A percentile compares a stretch with the other conserved stretches of the same genome.
Conservation (phyloP, 768 basidiomycete species). For the Boletus pseudopeckii region DNA sequence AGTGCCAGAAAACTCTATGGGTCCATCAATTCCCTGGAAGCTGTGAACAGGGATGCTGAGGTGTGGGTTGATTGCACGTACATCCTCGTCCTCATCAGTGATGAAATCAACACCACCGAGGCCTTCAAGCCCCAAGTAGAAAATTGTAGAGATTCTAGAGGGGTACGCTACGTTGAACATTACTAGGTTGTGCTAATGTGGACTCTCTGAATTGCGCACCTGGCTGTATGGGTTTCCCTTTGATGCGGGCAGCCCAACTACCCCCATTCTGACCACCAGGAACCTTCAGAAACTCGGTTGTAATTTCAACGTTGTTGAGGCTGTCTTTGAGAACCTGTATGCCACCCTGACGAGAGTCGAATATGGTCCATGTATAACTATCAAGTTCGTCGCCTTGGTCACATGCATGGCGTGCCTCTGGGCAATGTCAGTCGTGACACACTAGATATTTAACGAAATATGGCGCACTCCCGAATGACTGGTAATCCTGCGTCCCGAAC, state of each 20-base stretch:
- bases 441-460: constrained; percentile 1
- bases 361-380: constrained; percentile 83
- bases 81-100: constrained; percentile 71
- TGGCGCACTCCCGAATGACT: constrained; percentile 61
- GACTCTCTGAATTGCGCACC: constrained; percentile 35
- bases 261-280: constrained; percentile 79
- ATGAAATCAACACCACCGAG: constrained; percentile 80
- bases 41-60: constrained; percentile 4
- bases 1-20: constrained; percentile 66
- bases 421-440: background rate
- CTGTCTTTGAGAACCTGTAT: constrained; percentile 81
- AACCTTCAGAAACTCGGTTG: constrained; percentile 84
- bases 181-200: constrained; percentile 23
- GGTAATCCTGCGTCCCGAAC: constrained; percentile 87
- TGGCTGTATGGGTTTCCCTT: constrained; percentile 69
- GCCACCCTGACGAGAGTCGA: constrained; percentile 82
- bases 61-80: constrained; percentile 34
- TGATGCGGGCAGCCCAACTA: constrained; percentile 84
- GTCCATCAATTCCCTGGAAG: constrained; percentile 67
- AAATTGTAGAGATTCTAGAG: constrained; percentile 73
- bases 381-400: constrained; percentile 83
- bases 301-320: constrained; percentile 80
- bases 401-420: constrained; percentile 81
- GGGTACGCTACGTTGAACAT: constrained; percentile 34
- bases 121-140: constrained; percentile 87